These are phyloP conservation scores for Capillidium heterosporum DNA, from an alignment of 371 early-diverging fungal species.

Conservation along the genomic window DNA sequence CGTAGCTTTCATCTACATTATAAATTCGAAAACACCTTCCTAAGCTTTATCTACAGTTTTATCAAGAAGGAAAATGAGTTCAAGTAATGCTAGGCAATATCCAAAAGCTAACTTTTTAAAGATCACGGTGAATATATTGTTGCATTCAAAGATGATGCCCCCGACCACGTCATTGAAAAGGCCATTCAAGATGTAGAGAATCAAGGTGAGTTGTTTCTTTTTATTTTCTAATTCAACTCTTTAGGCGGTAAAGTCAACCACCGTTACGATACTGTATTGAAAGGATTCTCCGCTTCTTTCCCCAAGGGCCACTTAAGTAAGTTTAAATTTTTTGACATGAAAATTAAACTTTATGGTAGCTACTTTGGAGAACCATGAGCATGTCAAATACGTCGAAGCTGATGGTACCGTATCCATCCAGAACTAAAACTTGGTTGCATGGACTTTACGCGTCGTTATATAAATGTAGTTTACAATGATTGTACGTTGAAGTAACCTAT, in stretches of 20 bases:
- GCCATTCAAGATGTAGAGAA: slow-evolving; percentile 10
- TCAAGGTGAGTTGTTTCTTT: slow-evolving; percentile 5
- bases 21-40: too few species aligned
- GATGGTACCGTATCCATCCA: not conserved
- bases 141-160: slow-evolving; percentile 11
- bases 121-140: slow-evolving; percentile 10
- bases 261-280: slow-evolving; percentile 12
- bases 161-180: slow-evolving; percentile 9
- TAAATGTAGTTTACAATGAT: too few species aligned
- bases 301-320: slow-evolving; percentile 7
- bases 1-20: too few species aligned
- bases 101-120: not conserved
- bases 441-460: too few species aligned
- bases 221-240: not conserved
- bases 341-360: not conserved
- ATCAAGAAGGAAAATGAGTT: too few species aligned
- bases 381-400: not conserved
- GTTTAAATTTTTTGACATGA: not conserved
- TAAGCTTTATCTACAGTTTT: too few species aligned
- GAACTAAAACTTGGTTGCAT: too few species aligned
- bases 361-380: not conserved
- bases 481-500: too few species aligned
- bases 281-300: slow-evolving; percentile 15
- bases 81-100: too few species aligned
- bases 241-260: slow-evolving; percentile 14